phyloP scores from a whole-genome alignment of 306 rosid species.

The Medicago arabica region DNA sequence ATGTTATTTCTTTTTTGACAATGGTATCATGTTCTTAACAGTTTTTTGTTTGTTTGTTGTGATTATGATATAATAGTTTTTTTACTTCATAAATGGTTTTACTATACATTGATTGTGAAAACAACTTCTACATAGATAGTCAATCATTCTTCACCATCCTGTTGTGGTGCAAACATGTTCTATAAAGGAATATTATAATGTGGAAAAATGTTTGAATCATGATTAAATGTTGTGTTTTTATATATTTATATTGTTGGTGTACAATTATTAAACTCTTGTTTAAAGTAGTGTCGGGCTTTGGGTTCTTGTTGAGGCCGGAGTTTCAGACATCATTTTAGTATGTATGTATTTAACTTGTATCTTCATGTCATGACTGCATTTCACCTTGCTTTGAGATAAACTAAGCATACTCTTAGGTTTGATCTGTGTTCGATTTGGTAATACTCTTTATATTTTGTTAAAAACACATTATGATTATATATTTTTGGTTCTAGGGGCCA shows the following conservation, averaged over 20 bases:
- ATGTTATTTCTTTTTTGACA: neutral
- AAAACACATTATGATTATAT: constrained; percentile 36
- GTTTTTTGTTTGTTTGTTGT: neutral
- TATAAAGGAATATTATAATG: neutral
- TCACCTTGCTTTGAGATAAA: neutral
- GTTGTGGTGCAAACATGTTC: neutral
- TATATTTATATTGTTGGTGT: neutral
- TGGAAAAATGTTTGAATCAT: neutral
- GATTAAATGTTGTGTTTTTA: neutral
- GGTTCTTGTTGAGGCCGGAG: neutral
- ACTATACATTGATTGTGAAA: neutral
- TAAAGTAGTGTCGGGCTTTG: neutral
- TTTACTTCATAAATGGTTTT: neutral
- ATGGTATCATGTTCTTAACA: neutral
- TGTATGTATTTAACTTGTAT: neutral
- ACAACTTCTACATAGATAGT: neutral
- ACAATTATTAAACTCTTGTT: neutral
- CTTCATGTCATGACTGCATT: constrained; percentile 3
- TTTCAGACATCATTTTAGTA: too few species aligned
- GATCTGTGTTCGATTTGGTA: constrained; percentile 1
- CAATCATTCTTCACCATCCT: neutral
- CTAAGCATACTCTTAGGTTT: constrained; percentile 12
- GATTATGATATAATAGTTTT: neutral
- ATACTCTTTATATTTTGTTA: constrained; percentile 12
- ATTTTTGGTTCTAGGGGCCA: constrained; percentile 80